Evolutionary conservation across 495 filamentous ascomycete genomes (phyloP), one percentile per base, ranked within the genome.

Genomic region (Umbilicaria muhlenbergii): DNA sequence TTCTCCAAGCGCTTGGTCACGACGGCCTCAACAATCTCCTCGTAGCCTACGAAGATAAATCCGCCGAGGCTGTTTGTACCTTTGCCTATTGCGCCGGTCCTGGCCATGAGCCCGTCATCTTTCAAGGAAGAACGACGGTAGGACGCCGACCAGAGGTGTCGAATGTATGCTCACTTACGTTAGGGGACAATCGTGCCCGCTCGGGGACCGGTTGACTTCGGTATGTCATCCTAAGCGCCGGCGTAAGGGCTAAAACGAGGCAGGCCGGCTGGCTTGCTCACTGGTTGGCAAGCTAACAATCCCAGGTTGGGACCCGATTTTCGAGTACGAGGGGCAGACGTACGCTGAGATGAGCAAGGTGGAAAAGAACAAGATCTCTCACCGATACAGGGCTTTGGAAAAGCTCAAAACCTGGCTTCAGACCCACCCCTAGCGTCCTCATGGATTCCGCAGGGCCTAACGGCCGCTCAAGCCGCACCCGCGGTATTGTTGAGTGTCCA

Each of bases 331-430:
- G 50, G 89, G 88, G 38, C 64, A 86, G 62, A 98, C 91, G 63
- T 96, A 93, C 56, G 92, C 91, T 18, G 91, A 99, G 66, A 99
- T 99, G 91, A 81, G 85, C 38, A 85, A 86, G 61, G 69, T 62
- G 21, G 78, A 78, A 56, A 99, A 99, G 81, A 96, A 96, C 65
- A 70, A 71, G 51, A 81, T 96, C 50, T 94, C 86, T 32, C 91
- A 99, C 64, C 83, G 91, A 38, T 79, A 69, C 58, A 82, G 79
- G 56, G 91, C 91, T 24, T 66, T 96, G 37, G 70, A 75, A 50
- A 92, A 94, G 61, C 64, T 98, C 51, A 84, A 82, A 53, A 67
- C 64, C 7, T 99, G 89, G 89, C 64, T 98, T 49, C 15, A 45
- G 38, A 42, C 41, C 16, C 51, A 45, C 31, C 12, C 32, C 31